Base-by-base conservation (phyloP, 108 stramenopile genomes). In the Hondaea fermentalgiana region DNA sequence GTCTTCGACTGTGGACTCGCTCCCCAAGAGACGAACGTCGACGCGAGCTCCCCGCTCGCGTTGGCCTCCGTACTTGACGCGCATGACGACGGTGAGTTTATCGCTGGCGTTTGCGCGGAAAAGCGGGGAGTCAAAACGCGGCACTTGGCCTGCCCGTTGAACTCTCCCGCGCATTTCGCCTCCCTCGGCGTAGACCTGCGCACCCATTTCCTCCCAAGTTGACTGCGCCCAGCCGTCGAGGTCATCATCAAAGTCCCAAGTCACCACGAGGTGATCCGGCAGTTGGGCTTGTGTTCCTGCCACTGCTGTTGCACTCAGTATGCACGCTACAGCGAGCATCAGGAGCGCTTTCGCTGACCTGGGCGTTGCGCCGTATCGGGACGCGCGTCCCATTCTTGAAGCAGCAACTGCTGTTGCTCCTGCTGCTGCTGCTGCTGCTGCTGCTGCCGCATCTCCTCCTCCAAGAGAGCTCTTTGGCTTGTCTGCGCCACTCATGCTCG, bases 141-240 rank as follows among this genome's bases (percentile, higher is more conserved):
- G 76, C n/a, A 83, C 23, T 6, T 23, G 6, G 49, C 25, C 76
- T 45, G 5, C 45, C 23, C 49, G 6, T 16, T n/a, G 49, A 12
- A 83, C 76, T 83, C 76, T 47, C 45, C 76, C 76, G 51, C 76
- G 76, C 76, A 83, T 21, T 23, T 83, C 76, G 76, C 76, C 76
- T 12, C 76, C 76, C 51, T 83, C 76, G 28, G 51, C 76, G 49
- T 53, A 53, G 25, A 83, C 12, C 51, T 53, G 76, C 10, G 51
- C 76, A 6, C 76, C 76, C 25, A 53, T 83, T 35, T 83, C 76
- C 51, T 53, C 49, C 45, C 51, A 47, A 12, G 49, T 28, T 2
- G 76, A 47, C 25, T 53, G 76, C 25, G 49, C 76, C 76, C 76
- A 83, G 17, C 76, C 76, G 49, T 83, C 76, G 3, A 83, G 51